Percentiles rank a stretch among this genome's conserved stretches.
Evolutionary conservation across 768 basidiomycete species (phyloP).

Genomic region (Boletellus emodensis): DNA sequence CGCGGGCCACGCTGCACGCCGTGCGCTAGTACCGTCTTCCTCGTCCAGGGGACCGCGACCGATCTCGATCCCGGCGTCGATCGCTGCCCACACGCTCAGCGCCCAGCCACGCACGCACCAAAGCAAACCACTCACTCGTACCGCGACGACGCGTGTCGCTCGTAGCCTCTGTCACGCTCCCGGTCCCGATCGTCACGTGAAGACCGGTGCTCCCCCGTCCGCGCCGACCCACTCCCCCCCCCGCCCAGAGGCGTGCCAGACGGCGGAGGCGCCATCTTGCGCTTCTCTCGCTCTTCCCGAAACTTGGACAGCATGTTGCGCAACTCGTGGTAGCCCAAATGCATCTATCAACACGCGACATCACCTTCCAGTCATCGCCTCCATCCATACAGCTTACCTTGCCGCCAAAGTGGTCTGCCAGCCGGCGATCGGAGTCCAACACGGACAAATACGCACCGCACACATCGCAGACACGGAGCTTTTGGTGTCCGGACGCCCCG

Average conservation of each 20-base stretch:
- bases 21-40: conserved; percentile 46
- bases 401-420: conserved; percentile 99
- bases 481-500: conserved; percentile 99
- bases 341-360: conserved; percentile 68
- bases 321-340: conserved; percentile 96
- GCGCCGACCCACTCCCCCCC: conserved; percentile 34
- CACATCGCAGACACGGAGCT: conserved; percentile 98
- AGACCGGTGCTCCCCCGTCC: conserved; percentile 49
- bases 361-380: conserved; percentile 21
- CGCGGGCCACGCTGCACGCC: conserved; percentile 25
- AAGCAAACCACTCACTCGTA: conserved; percentile 58
- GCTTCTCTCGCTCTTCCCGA: conserved; percentile 84
- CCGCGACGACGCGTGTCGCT: conserved; percentile 63
- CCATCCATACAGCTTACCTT: conserved; percentile 60
- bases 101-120: conserved; percentile 10
- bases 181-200: conserved; percentile 65
- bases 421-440: conserved; percentile 94
- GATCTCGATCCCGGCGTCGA: conserved; percentile 68
- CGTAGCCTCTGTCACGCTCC: conserved; percentile 65
- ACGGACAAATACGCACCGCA: conserved; percentile 99
- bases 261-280: conserved; percentile 55
- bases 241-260: conserved; percentile 35
- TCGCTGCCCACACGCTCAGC: conserved; percentile 41
- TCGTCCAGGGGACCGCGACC: conserved; percentile 67
- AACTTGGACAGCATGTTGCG: conserved; percentile 91